Conservation (phyloP, 2,329 filamentous ascomycete genomes). For the Capronia coronata region DNA sequence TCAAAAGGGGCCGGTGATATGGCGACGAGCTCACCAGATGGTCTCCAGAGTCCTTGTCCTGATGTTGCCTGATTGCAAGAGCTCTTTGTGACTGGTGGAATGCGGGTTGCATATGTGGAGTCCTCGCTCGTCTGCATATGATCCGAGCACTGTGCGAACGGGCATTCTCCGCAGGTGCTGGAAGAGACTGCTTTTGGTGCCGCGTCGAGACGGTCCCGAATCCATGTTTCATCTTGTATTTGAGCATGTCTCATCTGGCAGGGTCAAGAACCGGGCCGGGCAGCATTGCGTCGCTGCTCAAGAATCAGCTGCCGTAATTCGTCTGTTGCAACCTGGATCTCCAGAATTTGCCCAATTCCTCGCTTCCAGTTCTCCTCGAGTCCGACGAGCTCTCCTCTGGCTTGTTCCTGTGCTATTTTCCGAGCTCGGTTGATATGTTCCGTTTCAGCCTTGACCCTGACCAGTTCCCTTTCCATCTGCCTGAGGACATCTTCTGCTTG, state of each 20-base stretch:
- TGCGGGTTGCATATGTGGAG: slow-evolving; percentile 12
- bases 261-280: slow-evolving; percentile 1
- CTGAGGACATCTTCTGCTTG: slow-evolving; percentile 67
- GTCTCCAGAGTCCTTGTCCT: too few relatives aligned
- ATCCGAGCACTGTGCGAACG: slow-evolving; percentile 10
- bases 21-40: too few relatives aligned
- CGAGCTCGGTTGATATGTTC: slow-evolving; percentile 68
- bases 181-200: slow-evolving; percentile 4
- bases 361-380: slow-evolving; percentile 73
- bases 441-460: slow-evolving; percentile 58
- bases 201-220: background rate
- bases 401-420: slow-evolving; percentile 62
- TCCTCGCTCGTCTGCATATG: slow-evolving; percentile 5
- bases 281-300: slow-evolving; percentile 39
- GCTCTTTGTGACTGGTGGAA: background rate
- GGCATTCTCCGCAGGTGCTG: slow-evolving; percentile 15
- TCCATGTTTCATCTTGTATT: slow-evolving; percentile 15
- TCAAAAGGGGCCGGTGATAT: too few relatives aligned
- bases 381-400: slow-evolving; percentile 63
- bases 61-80: background rate
- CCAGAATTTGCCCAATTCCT: slow-evolving; percentile 71
- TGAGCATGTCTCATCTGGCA: background rate
- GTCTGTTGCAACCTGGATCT: slow-evolving; percentile 81
- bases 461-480: slow-evolving; percentile 67
- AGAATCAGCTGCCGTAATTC: slow-evolving; percentile 61